phyloP scores from a whole-genome alignment of 2,329 filamentous ascomycete genomes.

The Colletotrichum spaethianum region DNA sequence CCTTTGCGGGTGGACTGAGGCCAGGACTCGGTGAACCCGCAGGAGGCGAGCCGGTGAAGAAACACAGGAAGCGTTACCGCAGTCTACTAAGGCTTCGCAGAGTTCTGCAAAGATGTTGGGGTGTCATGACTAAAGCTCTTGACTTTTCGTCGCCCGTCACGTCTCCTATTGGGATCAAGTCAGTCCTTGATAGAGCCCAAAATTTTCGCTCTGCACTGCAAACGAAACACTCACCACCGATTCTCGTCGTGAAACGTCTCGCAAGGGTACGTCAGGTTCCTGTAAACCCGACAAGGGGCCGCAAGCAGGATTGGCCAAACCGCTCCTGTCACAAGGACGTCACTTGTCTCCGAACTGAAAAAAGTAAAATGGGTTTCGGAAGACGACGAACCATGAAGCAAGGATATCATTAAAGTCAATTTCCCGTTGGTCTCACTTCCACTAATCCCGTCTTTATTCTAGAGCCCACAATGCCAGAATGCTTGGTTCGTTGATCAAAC shows the following conservation, averaged over 20 bases:
- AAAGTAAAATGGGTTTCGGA: too few relatives aligned
- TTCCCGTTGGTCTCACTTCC: not conserved
- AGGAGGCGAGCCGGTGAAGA: not conserved
- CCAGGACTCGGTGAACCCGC: not conserved
- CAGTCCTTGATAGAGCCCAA: not conserved
- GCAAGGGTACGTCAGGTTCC: not conserved
- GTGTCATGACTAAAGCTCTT: not conserved
- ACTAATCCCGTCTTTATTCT: not conserved
- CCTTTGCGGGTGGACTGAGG: not conserved
- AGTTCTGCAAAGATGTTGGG: not conserved
- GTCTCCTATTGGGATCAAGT: not conserved
- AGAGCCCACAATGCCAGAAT: not conserved
- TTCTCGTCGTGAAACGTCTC: not conserved
- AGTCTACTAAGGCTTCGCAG: not conserved
- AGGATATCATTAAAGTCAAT: not conserved
- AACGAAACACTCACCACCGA: not conserved
- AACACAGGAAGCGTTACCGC: not conserved
- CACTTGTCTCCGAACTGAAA: not conserved
- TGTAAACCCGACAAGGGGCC: not conserved
- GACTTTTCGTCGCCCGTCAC: not conserved
- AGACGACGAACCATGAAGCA: not conserved
- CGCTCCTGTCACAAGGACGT: not conserved
- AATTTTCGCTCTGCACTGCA: not conserved
- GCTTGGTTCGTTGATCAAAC: not conserved
- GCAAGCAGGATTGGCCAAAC: not conserved